Conservation (phyloP, 164 flowering plant genomes). For the Taxillus chinensis region DNA sequence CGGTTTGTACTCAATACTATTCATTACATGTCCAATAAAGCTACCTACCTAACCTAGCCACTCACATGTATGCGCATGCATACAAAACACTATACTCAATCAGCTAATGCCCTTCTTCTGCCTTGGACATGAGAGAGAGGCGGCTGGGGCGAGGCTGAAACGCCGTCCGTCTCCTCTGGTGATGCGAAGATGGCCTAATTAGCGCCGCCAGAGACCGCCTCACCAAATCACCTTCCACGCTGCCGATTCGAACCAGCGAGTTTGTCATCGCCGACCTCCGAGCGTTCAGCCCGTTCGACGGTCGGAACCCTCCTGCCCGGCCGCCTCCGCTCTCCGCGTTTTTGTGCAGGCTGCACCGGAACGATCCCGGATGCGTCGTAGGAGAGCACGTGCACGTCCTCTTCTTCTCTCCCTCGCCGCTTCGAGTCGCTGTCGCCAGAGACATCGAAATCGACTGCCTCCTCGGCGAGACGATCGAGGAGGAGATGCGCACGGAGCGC, state of each 20-base stretch:
- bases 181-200: not conserved
- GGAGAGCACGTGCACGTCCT: constrained; percentile 1
- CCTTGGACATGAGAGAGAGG: not conserved
- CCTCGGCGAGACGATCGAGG: not conserved
- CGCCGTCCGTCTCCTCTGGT: not conserved
- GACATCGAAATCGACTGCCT: not conserved
- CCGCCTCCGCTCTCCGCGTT: not conserved
- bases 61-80: too few species aligned
- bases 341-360: constrained; percentile 2
- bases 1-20: too few species aligned
- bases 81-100: constrained; percentile 2
- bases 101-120: not conserved
- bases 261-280: constrained; percentile 2
- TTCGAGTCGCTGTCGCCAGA: not conserved
- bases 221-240: not conserved
- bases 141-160: not conserved
- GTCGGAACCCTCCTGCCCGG: not conserved
- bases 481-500: not conserved
- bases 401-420: not conserved
- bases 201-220: not conserved
- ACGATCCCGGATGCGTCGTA: constrained; percentile 5
- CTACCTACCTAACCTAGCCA: too few species aligned
- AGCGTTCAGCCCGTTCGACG: not conserved
- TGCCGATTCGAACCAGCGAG: constrained; percentile 3
- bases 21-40: too few species aligned